phyloP scores from a whole-genome alignment of 768 basidiomycete genomes.

The Astraeus odoratus region DNA sequence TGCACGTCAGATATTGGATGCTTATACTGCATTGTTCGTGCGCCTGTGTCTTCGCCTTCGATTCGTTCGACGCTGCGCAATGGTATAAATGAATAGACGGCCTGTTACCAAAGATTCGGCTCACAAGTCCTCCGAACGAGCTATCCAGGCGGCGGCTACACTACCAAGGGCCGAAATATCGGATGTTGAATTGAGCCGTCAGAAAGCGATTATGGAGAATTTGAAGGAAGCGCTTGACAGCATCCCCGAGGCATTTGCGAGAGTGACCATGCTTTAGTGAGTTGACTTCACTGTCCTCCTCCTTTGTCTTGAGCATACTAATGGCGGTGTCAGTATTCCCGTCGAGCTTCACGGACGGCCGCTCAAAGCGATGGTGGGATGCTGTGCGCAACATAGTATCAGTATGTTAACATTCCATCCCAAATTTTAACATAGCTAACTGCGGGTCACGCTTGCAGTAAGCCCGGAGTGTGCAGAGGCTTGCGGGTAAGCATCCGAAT shows the following conservation, averaged over 20 bases:
- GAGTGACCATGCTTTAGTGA: conserved; percentile 95
- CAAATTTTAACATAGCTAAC: conserved; percentile 1
- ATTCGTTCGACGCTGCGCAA: too few species aligned
- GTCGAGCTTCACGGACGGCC: conserved; percentile 88
- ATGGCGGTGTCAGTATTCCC: conserved; percentile 49
- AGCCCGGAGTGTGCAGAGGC: conserved; percentile 86
- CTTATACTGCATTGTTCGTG: background rate
- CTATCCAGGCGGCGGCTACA: too few species aligned
- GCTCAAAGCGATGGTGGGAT: conserved; percentile 96
- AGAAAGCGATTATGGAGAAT: conserved; percentile 87
- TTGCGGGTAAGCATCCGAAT: conserved; percentile 59
- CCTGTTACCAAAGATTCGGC: too few species aligned
- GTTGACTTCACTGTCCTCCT: conserved; percentile 22
- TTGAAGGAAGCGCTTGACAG: conserved; percentile 91
- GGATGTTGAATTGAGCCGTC: too few species aligned
- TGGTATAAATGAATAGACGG: too few species aligned
- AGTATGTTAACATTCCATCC: conserved; percentile 44
- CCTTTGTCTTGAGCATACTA: background rate
- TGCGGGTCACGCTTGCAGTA: conserved; percentile 41
- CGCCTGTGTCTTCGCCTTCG: too few species aligned
- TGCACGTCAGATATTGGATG: too few species aligned
- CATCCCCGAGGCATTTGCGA: conserved; percentile 87
- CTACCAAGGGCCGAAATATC: too few species aligned
- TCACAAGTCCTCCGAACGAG: too few species aligned
- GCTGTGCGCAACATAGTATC: conserved; percentile 93